Percentiles rank a stretch among this genome's conserved stretches.
These are phyloP conservation scores for Evernia prunastri DNA, from an alignment of 495 filamentous ascomycete species.

Conservation along the genomic window DNA sequence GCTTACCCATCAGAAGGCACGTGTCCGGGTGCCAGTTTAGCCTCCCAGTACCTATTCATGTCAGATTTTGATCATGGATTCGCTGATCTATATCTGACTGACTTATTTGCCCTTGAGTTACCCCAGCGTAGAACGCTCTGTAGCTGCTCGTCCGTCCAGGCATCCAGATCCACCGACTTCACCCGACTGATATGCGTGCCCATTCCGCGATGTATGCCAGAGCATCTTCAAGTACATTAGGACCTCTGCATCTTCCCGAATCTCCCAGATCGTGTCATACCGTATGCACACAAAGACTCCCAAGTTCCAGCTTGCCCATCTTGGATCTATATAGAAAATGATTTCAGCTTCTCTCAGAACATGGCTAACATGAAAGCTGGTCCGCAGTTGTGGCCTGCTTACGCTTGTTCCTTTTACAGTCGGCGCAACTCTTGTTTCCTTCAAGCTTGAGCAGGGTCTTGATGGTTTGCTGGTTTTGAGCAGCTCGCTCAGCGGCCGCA, in stretches of 20 bases:
- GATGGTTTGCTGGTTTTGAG: slow-evolving; percentile 83
- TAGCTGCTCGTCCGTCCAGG: slow-evolving; percentile 97
- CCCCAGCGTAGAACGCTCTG: slow-evolving; percentile 90
- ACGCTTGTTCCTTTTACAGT: slow-evolving; percentile 99
- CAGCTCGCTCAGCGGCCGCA: slow-evolving; percentile 72
- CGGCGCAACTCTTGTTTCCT: slow-evolving; percentile 89
- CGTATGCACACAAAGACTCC: slow-evolving; percentile 96
- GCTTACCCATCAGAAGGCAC: slow-evolving; percentile 86
- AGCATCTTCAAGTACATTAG: slow-evolving; percentile 51
- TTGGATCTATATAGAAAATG: slow-evolving; percentile 59
- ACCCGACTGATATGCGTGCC: slow-evolving; percentile 97
- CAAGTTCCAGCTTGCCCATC: slow-evolving; percentile 98
- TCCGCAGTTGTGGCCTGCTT: slow-evolving; percentile 29
- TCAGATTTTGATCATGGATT: slow-evolving; percentile 11
- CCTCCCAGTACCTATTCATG: slow-evolving; percentile 77
- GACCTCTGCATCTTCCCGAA: not conserved
- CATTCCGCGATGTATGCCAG: slow-evolving; percentile 96
- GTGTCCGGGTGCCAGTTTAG: slow-evolving; percentile 84
- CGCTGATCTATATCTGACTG: slow-evolving; percentile 22
- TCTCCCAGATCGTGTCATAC: slow-evolving; percentile 24
- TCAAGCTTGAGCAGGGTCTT: slow-evolving; percentile 91
- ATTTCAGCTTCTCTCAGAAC: slow-evolving; percentile 13
- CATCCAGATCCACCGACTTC: slow-evolving; percentile 94
- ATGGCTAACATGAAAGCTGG: not conserved
- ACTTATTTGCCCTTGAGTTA: slow-evolving; percentile 92